Evolutionary conservation across 768 basidiomycete genomes (phyloP), one percentile per base, ranked within the genome.

Genomic region (Macrolepiota albuminosa): DNA sequence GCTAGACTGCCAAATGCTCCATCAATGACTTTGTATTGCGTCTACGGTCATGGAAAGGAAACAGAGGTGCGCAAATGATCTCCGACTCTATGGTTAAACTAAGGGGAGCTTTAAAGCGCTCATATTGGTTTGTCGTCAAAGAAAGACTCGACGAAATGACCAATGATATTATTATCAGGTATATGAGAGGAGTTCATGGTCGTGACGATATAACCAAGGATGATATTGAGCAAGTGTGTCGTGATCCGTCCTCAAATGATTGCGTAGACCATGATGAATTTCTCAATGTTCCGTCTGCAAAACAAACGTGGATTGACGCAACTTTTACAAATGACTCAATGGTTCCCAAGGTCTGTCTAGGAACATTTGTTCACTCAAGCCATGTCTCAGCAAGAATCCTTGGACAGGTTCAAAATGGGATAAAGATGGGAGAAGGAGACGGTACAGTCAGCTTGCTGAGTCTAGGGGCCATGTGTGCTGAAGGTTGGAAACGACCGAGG

Each of bases 21-120:
- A 1, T 89, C 88, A 5, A 89, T 97, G 87, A 92, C 88, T 68
- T 87, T 96, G 33, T 91, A 87, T 71, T 98, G 95, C 63, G 84
- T 95, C 2, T 98, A 98, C 74, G 96, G 96, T 0, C 88, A 93
- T 64, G 96, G 96, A 21, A 98, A 98, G 69, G 91, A 95, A 66
- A 99, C 95, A 0, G 95, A 97, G 82, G 91, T 86, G 42, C 63
- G 81, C 57, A 39, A 43, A 34, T 29, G 24, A 24, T 37, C n/a
- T 49, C n/a, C 7, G 5, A 21, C 18, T 24, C 7, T 34, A 5
- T 50, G 21, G 26, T 18, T 0, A 46, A 46, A 50, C 21, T 34
- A 50, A 49, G 10, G 3, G n/a, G 6, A 31, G 7, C 14, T 33
- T 4, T 16, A 18, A 42, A 92, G 88, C 81, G 93, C 50, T 95